Conservation (phyloP, 1,139 yeast genomes). For the Kodamaea sp. region DNA sequence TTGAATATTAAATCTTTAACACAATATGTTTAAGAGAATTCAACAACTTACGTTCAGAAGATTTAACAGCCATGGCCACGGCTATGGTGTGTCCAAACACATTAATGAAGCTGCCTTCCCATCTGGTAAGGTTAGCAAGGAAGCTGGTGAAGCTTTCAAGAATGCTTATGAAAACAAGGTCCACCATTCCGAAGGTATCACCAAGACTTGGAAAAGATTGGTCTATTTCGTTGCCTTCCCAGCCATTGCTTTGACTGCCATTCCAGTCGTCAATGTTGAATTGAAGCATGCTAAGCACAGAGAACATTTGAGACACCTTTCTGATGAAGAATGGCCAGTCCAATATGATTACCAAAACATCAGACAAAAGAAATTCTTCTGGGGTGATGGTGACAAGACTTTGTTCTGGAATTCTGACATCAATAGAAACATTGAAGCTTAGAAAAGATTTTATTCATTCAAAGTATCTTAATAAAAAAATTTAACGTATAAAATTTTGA, state of each 20-base stretch:
- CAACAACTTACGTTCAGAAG: slow-evolving; percentile 42
- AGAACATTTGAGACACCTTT: slow-evolving; percentile 68
- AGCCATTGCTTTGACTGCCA: slow-evolving; percentile 68
- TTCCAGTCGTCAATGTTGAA: slow-evolving; percentile 80
- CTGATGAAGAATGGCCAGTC: slow-evolving; percentile 89
- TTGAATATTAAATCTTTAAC: neutral
- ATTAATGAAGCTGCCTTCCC: slow-evolving; percentile 40
- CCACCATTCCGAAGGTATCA: slow-evolving; percentile 75
- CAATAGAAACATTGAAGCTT: slow-evolving; percentile 70
- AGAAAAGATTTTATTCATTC: slow-evolving; percentile 5
- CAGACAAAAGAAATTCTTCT: slow-evolving; percentile 83
- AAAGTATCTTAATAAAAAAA: neutral
- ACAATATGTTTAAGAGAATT: slow-evolving; percentile 34
- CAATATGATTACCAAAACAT: slow-evolving; percentile 90
- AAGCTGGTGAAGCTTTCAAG: slow-evolving; percentile 44
- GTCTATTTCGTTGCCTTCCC: slow-evolving; percentile 80
- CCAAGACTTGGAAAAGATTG: slow-evolving; percentile 81
- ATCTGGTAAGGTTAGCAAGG: slow-evolving; percentile 31
- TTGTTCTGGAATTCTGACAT: slow-evolving; percentile 92
- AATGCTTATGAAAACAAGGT: slow-evolving; percentile 53
- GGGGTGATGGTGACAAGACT: slow-evolving; percentile 99
- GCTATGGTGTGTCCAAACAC: slow-evolving; percentile 37
- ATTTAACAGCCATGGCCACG: slow-evolving; percentile 41
- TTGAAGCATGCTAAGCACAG: slow-evolving; percentile 87
- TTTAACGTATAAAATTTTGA: neutral